Conservation (phyloP, 345 rosid species). For the Salix arbutifolia region DNA sequence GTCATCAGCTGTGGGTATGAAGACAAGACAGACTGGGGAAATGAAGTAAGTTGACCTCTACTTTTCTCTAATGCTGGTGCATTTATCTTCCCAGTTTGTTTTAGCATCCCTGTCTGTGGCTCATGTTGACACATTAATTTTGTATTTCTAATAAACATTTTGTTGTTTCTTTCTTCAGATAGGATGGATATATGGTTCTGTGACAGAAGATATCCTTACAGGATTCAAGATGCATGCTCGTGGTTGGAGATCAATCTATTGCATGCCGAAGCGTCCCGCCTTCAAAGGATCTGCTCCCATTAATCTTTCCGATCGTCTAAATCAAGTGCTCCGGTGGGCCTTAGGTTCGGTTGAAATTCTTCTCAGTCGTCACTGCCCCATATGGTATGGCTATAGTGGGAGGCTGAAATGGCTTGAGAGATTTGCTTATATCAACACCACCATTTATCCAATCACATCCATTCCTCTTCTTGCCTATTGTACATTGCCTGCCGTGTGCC, state of each 20-base stretch:
- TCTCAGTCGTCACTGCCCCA: conserved; percentile 41
- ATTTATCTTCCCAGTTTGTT: background rate
- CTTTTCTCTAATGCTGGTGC: background rate
- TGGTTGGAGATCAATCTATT: conserved; percentile 47
- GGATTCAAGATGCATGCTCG: conserved; percentile 45
- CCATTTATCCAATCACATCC: conserved; percentile 40
- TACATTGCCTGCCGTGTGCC: conserved; percentile 39
- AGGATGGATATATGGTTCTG: conserved; percentile 50
- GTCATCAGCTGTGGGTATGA: conserved; percentile 47
- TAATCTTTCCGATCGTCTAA: conserved; percentile 41
- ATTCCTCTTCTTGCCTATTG: conserved; percentile 43
- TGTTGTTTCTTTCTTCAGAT: conserved; percentile 23
- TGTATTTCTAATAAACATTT: background rate
- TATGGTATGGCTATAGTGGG: conserved; percentile 38
- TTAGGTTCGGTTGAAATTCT: conserved; percentile 43
- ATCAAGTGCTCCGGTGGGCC: conserved; percentile 49
- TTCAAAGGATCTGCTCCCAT: conserved; percentile 49
- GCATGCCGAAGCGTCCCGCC: conserved; percentile 39
- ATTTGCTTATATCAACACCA: conserved; percentile 37
- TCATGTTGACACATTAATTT: background rate
- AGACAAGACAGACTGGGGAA: conserved; percentile 49
- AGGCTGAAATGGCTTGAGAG: conserved; percentile 37
- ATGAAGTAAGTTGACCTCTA: conserved; percentile 21
- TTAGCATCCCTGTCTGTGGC: background rate
- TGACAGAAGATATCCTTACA: conserved; percentile 37